Conservation (phyloP, 23 red algal species). For the Cyanidioschyzon merolae region DNA sequence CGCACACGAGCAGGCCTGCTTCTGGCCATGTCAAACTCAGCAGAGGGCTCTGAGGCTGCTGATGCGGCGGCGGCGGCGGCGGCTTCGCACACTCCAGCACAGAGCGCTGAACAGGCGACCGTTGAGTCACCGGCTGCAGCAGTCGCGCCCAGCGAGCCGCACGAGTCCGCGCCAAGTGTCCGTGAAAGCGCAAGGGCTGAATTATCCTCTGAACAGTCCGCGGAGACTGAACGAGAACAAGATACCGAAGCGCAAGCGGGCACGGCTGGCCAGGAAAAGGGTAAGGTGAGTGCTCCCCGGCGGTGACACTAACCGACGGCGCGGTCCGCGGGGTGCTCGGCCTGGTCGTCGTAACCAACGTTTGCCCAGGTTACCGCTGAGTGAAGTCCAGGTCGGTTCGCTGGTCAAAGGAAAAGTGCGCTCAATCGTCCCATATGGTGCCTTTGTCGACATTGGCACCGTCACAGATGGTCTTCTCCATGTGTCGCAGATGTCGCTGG, state of each 20-base stretch:
- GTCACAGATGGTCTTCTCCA: constrained; percentile 82
- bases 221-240: not conserved
- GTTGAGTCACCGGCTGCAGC: not conserved
- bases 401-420: constrained; percentile 3
- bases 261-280: not conserved
- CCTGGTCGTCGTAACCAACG: not conserved
- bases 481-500: constrained; percentile 71
- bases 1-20: not conserved
- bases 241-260: not conserved
- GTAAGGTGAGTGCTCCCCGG: not conserved
- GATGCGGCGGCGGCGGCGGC: not conserved
- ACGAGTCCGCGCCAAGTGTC: not conserved
- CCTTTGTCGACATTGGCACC: constrained; percentile 77
- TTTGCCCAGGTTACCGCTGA: not conserved
- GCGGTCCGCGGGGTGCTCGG: not conserved
- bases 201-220: not conserved
- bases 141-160: not conserved
- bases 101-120: not conserved
- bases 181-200: not conserved
- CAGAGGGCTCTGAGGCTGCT: not conserved
- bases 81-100: not conserved
- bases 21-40: not conserved
- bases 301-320: not conserved
- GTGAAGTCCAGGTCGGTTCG: constrained; percentile 2
- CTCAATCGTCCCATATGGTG: constrained; percentile 37